Conservation (phyloP, 441 rosid genomes). For the Bruguiera hainesii region DNA sequence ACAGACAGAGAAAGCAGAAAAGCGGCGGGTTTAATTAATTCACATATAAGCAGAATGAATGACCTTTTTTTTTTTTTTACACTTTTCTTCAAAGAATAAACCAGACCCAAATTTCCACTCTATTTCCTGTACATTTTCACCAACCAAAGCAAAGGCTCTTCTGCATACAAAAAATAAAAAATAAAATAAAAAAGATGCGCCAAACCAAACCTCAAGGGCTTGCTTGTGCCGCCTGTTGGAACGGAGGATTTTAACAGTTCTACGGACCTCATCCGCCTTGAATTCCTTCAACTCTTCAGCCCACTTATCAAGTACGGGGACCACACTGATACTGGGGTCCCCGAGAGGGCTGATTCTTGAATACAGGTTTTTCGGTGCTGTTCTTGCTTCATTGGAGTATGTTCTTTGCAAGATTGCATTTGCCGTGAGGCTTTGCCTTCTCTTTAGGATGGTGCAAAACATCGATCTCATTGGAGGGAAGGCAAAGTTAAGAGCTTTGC, state of each 20-base stretch:
- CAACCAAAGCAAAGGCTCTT: background rate
- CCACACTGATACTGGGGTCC: conserved; percentile 32
- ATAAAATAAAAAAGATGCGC: background rate
- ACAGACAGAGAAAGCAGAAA: too few species aligned
- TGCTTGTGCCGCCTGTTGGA: conserved; percentile 31
- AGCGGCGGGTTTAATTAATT: background rate
- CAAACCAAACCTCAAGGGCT: conserved; percentile 35
- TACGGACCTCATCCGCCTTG: conserved; percentile 20
- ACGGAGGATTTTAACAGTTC: conserved; percentile 34
- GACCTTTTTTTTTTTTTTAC: too few species aligned
- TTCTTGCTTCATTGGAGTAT: conserved; percentile 3
- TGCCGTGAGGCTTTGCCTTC: conserved; percentile 14
- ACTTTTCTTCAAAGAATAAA: background rate
- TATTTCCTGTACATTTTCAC: background rate
- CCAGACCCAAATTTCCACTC: background rate
- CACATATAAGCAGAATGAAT: background rate
- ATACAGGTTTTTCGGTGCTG: conserved; percentile 23
- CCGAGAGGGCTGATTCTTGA: conserved; percentile 41
- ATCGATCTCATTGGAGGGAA: conserved; percentile 9
- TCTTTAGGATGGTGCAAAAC: conserved; percentile 12
- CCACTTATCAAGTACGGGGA: conserved; percentile 48
- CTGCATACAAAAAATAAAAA: background rate
- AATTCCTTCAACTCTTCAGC: conserved; percentile 29
- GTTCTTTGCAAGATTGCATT: conserved; percentile 15
- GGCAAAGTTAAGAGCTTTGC: too few species aligned